Base-by-base conservation (phyloP, 129 eudicot species). In the Glebionis coronaria region DNA sequence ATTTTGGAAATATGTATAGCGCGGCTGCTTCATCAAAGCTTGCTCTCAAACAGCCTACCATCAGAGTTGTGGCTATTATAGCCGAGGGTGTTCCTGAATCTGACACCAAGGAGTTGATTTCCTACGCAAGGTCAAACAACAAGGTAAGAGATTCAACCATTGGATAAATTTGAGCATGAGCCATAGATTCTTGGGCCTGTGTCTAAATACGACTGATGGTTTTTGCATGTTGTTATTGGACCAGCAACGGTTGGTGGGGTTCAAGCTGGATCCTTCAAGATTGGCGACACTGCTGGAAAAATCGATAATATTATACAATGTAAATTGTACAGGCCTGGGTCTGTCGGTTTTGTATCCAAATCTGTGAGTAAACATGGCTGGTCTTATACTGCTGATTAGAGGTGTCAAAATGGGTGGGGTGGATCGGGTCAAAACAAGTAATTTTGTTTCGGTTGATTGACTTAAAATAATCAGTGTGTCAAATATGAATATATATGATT, bases 61-160 rank as follows among this genome's bases (percentile, higher is more conserved):
- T 88, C 35, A 88, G 91, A 82, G 96, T 88, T 64, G 98, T 82
- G 73, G 98, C 96, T 23, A 92, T 92, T 64, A 92, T 88, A 61
- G 98, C 98, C 5, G 98, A 92, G 77, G 98, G 98, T 79, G 98
- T 92, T 67, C 98, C 98, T 5, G 96, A 88, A 77, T 78, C 82
- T 1, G 98, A 92, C 79, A 23, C 25, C 25, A 0, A n/a, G 25
- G 25, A 23, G 25, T 23, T 23, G 25, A 23, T 23, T 23, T 23
- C 25, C 25, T 23, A 23, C 2, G 25, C 1, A 23, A 23, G 25
- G 25, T 23, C 25, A 23, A 23, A 23, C 78, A 92, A 92, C 70
- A 88, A 92, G 96, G 98, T 92, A 63, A 12, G 56, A 38, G 51
- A 47, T 61, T 35, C 58, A 56, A 57, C 57, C 11, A 18, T 35